Evolutionary conservation across 1,284 basidiomycete species (phyloP).

Genomic region (Flammula alnicola): DNA sequence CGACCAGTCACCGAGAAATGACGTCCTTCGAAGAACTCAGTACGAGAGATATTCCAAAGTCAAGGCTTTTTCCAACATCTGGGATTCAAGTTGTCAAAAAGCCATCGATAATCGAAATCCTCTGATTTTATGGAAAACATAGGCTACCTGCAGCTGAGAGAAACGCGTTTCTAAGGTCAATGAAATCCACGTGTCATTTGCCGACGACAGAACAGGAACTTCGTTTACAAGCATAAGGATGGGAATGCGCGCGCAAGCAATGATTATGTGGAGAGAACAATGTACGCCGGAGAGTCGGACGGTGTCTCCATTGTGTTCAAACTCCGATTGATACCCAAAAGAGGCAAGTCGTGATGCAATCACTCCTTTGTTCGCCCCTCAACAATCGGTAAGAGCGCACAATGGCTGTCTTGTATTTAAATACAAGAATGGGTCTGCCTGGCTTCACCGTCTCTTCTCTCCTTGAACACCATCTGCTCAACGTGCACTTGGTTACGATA

Average conservation of each 20-base stretch:
- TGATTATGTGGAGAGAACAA: conserved; percentile 6
- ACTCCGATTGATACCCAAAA: conserved; percentile 25
- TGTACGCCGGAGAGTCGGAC: not conserved
- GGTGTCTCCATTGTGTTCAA: conserved; percentile 20
- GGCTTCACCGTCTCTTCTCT: conserved; percentile 14
- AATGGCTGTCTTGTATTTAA: conserved; percentile 29
- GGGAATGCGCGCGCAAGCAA: not conserved
- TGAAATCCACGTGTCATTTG: too few relatives aligned
- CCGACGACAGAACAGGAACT: too few relatives aligned
- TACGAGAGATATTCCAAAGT: too few relatives aligned
- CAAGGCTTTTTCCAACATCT: too few relatives aligned
- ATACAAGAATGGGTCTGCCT: conserved; percentile 21
- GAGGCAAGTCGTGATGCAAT: conserved; percentile 17
- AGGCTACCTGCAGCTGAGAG: too few relatives aligned
- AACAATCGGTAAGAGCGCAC: conserved; percentile 25
- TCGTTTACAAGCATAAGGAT: too few relatives aligned
- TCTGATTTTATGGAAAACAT: too few relatives aligned
- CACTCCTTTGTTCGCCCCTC: conserved; percentile 18
- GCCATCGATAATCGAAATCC: too few relatives aligned
- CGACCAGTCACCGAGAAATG: too few relatives aligned
- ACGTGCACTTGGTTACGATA: conserved; percentile 19
- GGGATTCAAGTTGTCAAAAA: too few relatives aligned
- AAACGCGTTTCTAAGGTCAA: too few relatives aligned
- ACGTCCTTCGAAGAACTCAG: too few relatives aligned
- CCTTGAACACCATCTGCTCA: conserved; percentile 16